Evolutionary conservation across 495 filamentous ascomycete species (phyloP), one percentile per base, ranked within the genome.

Genomic region (Tuber brumale): DNA sequence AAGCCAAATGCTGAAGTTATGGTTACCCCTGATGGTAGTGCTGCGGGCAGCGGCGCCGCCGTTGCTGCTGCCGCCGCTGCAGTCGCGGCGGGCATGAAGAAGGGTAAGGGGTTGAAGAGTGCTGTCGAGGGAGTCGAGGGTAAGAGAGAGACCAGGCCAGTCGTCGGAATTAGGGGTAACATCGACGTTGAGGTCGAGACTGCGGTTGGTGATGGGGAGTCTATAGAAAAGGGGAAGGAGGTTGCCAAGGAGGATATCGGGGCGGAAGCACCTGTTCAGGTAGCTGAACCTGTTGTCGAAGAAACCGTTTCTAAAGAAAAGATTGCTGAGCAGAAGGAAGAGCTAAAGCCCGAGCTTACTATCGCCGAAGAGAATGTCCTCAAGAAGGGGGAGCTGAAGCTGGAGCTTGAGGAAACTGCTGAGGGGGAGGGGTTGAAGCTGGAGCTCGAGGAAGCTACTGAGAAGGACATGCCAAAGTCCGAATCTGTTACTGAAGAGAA

Each of bases 81-180:
- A 31, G 74, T 72, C n/a, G 70, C 48, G 27, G 70, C 70, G 21
- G 74, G 70, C 31, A 75, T 51, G 0, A 84, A 88, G 75, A 92
- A 90, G 83, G 88, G 87, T 9, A 88, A 88, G 81, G 84, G 89
- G 75, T 81, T 85, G 6, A 82, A 83, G 51, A 79, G 51, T 43
- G 80, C 72, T 10, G 43, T 66, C 9, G 72, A 74, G 18, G 73
- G 66, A 51, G 77, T 75, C 0, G 71, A 76, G 46, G 75, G 77
- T 27, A 81, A 82, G 43, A 80, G 73, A 10, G 79, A 81, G 27
- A 44, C 37, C 3, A 66, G 76, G 18, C 46, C 76, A 8, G 41
- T 21, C 23, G 76, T 44, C 4, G 45, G 37, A 35, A 70, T 37
- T 35, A 75, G 72, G 44, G 83, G 78, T 70, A 81, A 83, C 75